phyloP scores from a whole-genome alignment of 1,284 basidiomycete genomes.

The Takashimella tepidaria region DNA sequence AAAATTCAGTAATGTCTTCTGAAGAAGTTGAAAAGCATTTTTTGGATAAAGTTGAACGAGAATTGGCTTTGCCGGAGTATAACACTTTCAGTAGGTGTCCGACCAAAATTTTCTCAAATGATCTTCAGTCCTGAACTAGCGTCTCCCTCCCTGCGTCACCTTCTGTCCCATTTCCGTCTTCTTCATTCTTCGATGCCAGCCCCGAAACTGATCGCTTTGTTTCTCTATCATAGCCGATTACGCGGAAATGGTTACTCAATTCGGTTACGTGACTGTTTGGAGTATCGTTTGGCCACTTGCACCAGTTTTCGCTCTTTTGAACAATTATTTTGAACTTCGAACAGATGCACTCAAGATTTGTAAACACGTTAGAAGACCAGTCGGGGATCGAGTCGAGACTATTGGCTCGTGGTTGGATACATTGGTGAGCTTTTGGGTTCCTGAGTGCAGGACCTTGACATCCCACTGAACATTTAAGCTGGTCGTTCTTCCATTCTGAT shows the following conservation, averaged over 20 bases:
- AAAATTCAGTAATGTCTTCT: slow-evolving; percentile 10
- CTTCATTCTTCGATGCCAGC: not conserved
- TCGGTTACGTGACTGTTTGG: slow-evolving; percentile 89
- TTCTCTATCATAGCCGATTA: slow-evolving; percentile 79
- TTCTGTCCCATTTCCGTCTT: not conserved
- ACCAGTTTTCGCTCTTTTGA: slow-evolving; percentile 50
- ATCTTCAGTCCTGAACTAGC: no score
- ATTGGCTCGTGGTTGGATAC: slow-evolving; percentile 93
- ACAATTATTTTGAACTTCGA: slow-evolving; percentile 87
- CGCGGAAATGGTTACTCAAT: slow-evolving; percentile 88
- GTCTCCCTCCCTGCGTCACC: slow-evolving; percentile 8
- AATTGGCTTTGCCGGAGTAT: slow-evolving; percentile 78
- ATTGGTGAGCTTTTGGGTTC: slow-evolving; percentile 51
- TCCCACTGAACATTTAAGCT: not conserved
- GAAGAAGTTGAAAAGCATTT: slow-evolving; percentile 40
- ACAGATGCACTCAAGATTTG: slow-evolving; percentile 95
- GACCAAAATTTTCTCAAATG: no score
- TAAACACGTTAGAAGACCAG: slow-evolving; percentile 74
- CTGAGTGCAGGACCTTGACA: no score
- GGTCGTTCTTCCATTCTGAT: no score
- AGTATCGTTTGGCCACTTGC: slow-evolving; percentile 92
- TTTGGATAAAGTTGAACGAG: slow-evolving; percentile 67
- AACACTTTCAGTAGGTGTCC: slow-evolving; percentile 57
- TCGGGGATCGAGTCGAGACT: slow-evolving; percentile 78
- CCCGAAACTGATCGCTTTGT: no score